phyloP scores from a whole-genome alignment of 2,329 filamentous ascomycete species.

The Stromatinia cepivora region DNA sequence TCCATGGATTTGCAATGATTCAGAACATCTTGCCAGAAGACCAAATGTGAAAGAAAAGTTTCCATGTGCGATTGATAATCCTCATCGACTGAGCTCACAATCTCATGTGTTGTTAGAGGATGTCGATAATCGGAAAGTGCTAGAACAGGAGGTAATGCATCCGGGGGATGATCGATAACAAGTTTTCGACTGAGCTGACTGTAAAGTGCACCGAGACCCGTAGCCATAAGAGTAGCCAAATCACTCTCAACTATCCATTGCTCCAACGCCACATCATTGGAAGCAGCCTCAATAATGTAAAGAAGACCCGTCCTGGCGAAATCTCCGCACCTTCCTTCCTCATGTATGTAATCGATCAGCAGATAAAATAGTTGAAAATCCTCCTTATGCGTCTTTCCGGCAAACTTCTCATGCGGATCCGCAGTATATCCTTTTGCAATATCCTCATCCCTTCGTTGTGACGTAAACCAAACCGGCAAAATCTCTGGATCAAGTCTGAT shows the following conservation, averaged over 20 bases:
- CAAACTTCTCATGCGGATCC: slow-evolving; percentile 66
- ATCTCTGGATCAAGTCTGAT: slow-evolving; percentile 87
- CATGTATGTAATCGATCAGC: slow-evolving; percentile 93
- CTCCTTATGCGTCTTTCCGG: slow-evolving; percentile 80
- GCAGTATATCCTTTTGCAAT: slow-evolving; percentile 41
- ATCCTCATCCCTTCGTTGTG: slow-evolving; percentile 45
- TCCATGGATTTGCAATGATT: slow-evolving; percentile 92
- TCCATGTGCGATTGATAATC: slow-evolving; percentile 85
- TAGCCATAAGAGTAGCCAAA: slow-evolving; percentile 94
- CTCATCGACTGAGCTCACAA: slow-evolving; percentile 70
- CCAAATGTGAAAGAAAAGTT: slow-evolving; percentile 89
- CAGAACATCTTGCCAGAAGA: slow-evolving; percentile 98
- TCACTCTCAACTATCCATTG: slow-evolving; percentile 98
- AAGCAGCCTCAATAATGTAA: slow-evolving; percentile 93
- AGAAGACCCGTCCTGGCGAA: slow-evolving; percentile 92
- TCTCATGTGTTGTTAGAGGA: slow-evolving; percentile 65
- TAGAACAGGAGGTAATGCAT: slow-evolving; percentile 78
- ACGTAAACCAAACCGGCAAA: slow-evolving; percentile 87
- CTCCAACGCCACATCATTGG: slow-evolving; percentile 77
- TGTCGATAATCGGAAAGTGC: slow-evolving; percentile 86
- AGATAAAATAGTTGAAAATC: slow-evolving; percentile 97
- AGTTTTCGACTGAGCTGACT: slow-evolving; percentile 72
- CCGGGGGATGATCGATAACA: slow-evolving; percentile 73
- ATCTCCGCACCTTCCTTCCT: slow-evolving; percentile 91
- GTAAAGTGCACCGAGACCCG: slow-evolving; percentile 77